phyloP scores from a whole-genome alignment of 2,329 filamentous ascomycete genomes.

The Nemania sp. region DNA sequence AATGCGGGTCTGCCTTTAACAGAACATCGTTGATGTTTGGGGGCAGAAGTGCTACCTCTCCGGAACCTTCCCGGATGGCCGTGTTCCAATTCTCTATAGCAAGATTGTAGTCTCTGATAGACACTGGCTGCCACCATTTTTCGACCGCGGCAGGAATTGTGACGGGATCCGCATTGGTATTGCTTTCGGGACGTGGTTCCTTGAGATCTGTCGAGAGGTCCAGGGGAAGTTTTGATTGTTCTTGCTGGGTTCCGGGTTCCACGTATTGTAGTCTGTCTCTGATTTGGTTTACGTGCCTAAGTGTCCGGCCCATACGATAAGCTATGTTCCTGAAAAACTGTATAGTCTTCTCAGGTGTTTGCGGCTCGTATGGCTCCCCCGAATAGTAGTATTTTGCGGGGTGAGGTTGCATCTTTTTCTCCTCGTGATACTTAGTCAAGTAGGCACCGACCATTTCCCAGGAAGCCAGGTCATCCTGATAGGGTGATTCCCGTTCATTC shows the following conservation, averaged over 20 bases:
- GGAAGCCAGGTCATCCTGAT: constrained; percentile 43
- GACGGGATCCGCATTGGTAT: background rate
- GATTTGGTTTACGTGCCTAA: constrained; percentile 45
- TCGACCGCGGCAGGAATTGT: constrained; percentile 12
- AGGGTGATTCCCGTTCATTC: constrained; percentile 39
- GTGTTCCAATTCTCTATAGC: constrained; percentile 41
- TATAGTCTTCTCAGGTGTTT: constrained; percentile 44
- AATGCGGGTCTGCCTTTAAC: constrained; percentile 49
- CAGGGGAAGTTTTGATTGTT: constrained; percentile 6
- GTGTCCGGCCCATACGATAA: constrained; percentile 56
- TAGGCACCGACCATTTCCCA: constrained; percentile 43
- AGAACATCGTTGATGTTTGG: constrained; percentile 50
- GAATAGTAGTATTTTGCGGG: constrained; percentile 3
- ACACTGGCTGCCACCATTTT: constrained; percentile 44
- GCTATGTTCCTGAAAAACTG: constrained; percentile 53
- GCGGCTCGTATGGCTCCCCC: constrained; percentile 21
- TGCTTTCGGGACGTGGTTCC: constrained; percentile 30
- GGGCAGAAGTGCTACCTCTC: constrained; percentile 42
- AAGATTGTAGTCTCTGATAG: constrained; percentile 33
- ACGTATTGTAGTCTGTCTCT: constrained; percentile 41
- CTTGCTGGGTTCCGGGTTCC: background rate
- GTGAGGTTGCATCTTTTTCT: constrained; percentile 14
- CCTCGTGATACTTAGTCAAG: constrained; percentile 23
- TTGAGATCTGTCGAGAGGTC: constrained; percentile 36
- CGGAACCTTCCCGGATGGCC: constrained; percentile 39